These are phyloP conservation scores for Lepidium sativum DNA, from an alignment of 345 rosid species.

Conservation along the genomic window DNA sequence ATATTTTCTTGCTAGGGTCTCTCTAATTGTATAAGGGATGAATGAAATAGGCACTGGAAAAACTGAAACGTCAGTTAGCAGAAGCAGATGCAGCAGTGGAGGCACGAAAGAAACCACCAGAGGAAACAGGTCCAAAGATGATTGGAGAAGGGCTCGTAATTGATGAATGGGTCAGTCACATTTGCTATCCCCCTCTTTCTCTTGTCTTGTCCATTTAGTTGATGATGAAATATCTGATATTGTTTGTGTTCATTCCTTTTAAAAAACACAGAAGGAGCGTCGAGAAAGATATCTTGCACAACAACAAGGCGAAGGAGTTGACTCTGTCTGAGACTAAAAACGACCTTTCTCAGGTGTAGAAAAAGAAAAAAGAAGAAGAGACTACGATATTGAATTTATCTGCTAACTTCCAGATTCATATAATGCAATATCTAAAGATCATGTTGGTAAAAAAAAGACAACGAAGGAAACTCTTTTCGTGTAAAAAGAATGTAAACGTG, in stretches of 20 bases:
- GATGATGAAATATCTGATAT: not conserved
- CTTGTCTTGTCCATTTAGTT: not conserved
- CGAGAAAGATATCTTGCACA: slow-evolving; percentile 92
- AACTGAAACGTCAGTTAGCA: slow-evolving; percentile 72
- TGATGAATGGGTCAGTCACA: slow-evolving; percentile 89
- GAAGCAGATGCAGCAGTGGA: slow-evolving; percentile 90
- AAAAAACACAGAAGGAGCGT: slow-evolving; percentile 64
- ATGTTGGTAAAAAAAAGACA: slow-evolving; percentile 8
- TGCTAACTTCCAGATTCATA: slow-evolving; percentile 21
- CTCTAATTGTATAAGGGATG: not conserved
- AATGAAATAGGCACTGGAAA: slow-evolving; percentile 56
- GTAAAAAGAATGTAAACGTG: slow-evolving; percentile 18
- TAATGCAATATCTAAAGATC: slow-evolving; percentile 12
- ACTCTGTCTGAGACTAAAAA: slow-evolving; percentile 40
- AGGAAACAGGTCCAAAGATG: slow-evolving; percentile 71
- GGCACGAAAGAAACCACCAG: slow-evolving; percentile 73
- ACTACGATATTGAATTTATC: slow-evolving; percentile 15
- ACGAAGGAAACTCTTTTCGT: slow-evolving; percentile 3
- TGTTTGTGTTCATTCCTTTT: not conserved
- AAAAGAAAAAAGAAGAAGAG: slow-evolving; percentile 15
- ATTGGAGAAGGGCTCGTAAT: slow-evolving; percentile 99
- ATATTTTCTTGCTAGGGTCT: slow-evolving; percentile 10
- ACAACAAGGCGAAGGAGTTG: slow-evolving; percentile 68
- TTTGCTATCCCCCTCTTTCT: not conserved
- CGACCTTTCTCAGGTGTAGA: not conserved